These are phyloP conservation scores for Nakazawaea laoshanensis DNA, from an alignment of 805 yeast genomes.

Conservation along the genomic window DNA sequence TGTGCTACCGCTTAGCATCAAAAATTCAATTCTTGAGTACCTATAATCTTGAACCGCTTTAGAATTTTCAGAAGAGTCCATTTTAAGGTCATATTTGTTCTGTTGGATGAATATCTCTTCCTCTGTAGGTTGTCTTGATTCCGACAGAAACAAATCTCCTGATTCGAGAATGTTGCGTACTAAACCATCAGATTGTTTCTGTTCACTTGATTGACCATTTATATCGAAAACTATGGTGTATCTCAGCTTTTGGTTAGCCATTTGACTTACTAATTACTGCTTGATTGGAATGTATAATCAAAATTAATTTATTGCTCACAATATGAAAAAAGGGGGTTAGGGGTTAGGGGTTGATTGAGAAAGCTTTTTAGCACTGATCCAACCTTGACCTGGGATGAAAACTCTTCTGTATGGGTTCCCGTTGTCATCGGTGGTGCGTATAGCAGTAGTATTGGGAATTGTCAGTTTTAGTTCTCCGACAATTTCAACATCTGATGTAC, in stretches of 20 bases:
- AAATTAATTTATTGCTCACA: neutral
- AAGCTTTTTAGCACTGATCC: conserved; percentile 30
- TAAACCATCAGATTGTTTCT: too few relatives aligned
- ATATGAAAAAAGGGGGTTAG: neutral
- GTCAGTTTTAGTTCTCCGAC: neutral
- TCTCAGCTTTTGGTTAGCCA: neutral
- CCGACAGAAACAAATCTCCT: too few relatives aligned
- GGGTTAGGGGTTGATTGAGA: too few relatives aligned
- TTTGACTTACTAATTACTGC: too few relatives aligned
- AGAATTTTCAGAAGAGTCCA: too few relatives aligned
- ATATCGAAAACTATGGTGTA: conserved; percentile 20
- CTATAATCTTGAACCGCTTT: too few relatives aligned
- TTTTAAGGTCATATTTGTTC: too few relatives aligned
- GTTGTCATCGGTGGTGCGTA: conserved; percentile 25
- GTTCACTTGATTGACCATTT: neutral
- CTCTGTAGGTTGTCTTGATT: too few relatives aligned
- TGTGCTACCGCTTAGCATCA: conserved; percentile 16
- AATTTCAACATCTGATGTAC: too few relatives aligned
- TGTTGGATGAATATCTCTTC: too few relatives aligned
- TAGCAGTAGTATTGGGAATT: neutral
- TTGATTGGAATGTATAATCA: neutral
- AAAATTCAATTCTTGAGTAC: conserved; percentile 24
- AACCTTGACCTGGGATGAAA: conserved; percentile 41
- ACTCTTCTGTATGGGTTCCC: conserved; percentile 35
- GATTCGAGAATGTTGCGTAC: too few relatives aligned